Evolutionary conservation across 306 rosid species (phyloP).

Genomic region (Sphenostylis stenocarpa): DNA sequence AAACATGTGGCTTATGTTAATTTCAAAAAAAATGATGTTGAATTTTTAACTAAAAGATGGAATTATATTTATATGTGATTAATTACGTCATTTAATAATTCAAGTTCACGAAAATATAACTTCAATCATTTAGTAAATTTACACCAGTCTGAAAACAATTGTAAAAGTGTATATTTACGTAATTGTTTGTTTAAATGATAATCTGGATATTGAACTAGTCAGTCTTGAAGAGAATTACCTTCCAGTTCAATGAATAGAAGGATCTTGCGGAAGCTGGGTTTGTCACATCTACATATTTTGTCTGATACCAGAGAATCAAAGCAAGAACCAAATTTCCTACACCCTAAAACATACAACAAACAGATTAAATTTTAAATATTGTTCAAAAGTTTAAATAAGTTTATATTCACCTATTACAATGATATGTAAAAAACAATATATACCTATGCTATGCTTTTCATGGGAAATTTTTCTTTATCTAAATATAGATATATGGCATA

Average conservation of each 20-base stretch:
- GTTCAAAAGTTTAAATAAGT: background rate
- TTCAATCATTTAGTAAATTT: no score
- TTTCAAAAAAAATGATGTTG: no score
- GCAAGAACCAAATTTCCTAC: background rate
- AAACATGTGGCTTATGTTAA: no score
- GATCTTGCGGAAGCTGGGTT: background rate
- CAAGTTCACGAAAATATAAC: background rate
- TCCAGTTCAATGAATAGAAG: background rate
- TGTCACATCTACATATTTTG: background rate
- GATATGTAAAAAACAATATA: background rate
- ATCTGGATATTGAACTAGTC: background rate
- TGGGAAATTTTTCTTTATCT: no score
- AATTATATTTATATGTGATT: background rate
- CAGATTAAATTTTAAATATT: background rate
- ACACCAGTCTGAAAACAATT: no score
- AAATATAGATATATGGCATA: no score
- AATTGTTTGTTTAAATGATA: background rate
- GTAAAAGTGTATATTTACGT: background rate
- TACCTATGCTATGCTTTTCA: no score
- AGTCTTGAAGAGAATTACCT: background rate
- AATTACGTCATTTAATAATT: background rate
- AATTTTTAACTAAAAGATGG: background rate
- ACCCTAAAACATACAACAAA: background rate
- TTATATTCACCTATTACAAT: background rate
- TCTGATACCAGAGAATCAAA: background rate